A percentile compares a stretch with the other conserved stretches of the same genome.
phyloP scores from a whole-genome alignment of 176 grass and related monocot species.

The Cocos nucifera region DNA sequence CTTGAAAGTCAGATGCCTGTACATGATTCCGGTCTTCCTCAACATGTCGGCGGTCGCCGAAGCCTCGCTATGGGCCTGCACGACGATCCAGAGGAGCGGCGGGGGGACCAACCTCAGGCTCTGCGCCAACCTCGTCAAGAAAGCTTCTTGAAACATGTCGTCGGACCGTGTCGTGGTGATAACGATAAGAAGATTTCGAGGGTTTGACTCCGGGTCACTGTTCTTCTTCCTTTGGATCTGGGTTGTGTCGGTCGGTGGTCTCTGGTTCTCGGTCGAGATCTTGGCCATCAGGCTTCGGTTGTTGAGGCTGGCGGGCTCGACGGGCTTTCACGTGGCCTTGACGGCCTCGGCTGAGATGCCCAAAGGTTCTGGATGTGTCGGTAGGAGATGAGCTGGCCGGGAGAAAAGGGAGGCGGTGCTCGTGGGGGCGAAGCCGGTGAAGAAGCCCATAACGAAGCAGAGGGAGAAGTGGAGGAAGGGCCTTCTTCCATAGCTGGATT shows the following conservation, averaged over 20 bases:
- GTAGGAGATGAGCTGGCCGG: conserved; percentile 6
- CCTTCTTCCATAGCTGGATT: conserved; percentile 86
- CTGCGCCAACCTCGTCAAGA: conserved; percentile 59
- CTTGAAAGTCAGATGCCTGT: conserved; percentile 77
- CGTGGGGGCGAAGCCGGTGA: conserved; percentile 89
- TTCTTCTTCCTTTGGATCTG: conserved; percentile 37
- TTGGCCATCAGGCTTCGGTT: conserved; percentile 18
- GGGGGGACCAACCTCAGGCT: conserved; percentile 58
- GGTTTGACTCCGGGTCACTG: no score
- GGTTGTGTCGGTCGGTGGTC: not conserved
- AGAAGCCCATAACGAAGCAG: conserved; percentile 98
- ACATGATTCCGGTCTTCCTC: conserved; percentile 76
- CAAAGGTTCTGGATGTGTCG: not conserved
- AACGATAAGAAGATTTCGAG: conserved; percentile 47
- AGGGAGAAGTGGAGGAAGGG: conserved; percentile 92
- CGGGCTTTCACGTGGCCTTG: no score
- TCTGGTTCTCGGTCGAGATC: no score
- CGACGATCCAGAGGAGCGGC: conserved; percentile 83
- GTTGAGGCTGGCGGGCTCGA: conserved; percentile 6
- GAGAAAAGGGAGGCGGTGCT: conserved; percentile 25
- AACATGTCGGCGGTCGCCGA: conserved; percentile 56
- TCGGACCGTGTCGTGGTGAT: conserved; percentile 67
- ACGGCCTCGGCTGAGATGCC: conserved; percentile 8
- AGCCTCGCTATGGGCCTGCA: conserved; percentile 49
- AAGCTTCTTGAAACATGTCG: conserved; percentile 23